phyloP scores from a whole-genome alignment of 192 early-diverging fungal genomes.

The Umbelopsis ramanniana region DNA sequence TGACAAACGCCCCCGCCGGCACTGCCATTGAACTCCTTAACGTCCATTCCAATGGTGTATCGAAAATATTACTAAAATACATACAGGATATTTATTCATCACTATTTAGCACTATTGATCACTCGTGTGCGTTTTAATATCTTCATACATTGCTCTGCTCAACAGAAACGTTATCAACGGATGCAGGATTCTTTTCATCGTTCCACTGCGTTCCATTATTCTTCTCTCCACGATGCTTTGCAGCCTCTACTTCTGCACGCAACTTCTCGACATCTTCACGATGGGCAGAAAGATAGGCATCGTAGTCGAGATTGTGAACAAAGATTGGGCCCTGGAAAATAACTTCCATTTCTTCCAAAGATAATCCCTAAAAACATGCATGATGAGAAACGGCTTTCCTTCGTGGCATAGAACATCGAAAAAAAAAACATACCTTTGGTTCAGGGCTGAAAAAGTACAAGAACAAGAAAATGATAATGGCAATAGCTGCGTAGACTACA shows the following conservation, averaged over 20 bases:
- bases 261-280: constrained; percentile 27
- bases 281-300: constrained; percentile 21
- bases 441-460: constrained; percentile 22
- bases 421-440: constrained; percentile 2
- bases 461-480: constrained; percentile 20
- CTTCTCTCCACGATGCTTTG: neutral
- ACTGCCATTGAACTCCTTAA: too few species aligned
- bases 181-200: neutral
- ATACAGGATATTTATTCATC: constrained; percentile 2
- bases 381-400: neutral
- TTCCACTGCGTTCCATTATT: neutral
- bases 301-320: constrained; percentile 30
- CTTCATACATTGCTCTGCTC: constrained; percentile 14
- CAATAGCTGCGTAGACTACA: constrained; percentile 25
- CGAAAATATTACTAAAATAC: neutral
- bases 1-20: too few species aligned
- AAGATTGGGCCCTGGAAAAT: constrained; percentile 29
- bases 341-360: constrained; percentile 35
- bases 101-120: neutral
- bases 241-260: constrained; percentile 20
- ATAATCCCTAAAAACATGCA: constrained; percentile 12
- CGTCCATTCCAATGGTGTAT: too few species aligned
- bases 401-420: too few species aligned
- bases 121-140: neutral
- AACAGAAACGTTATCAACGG: neutral